Conservation (phyloP, 192 early-diverging fungal genomes). For the Helicostylum pulchrum region DNA sequence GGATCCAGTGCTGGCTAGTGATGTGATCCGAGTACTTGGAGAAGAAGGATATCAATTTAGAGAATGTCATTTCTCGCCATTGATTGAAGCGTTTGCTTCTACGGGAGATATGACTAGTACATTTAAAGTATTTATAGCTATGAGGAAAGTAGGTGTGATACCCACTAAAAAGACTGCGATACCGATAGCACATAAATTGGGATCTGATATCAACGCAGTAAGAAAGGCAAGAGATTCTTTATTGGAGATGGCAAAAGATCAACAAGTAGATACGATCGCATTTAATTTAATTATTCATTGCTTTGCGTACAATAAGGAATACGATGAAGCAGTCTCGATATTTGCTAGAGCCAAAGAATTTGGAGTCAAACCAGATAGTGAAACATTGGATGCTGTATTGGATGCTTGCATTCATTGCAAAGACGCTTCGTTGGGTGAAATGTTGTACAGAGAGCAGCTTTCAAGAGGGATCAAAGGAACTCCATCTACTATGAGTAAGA, state of each 20-base stretch:
- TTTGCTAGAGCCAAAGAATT: slow-evolving; percentile 36
- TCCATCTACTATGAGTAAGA: slow-evolving; percentile 45
- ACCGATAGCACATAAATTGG: slow-evolving; percentile 36
- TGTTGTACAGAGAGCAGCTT: slow-evolving; percentile 43
- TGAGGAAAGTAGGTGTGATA: slow-evolving; percentile 48
- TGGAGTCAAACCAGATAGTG: slow-evolving; percentile 34
- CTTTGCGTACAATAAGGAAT: slow-evolving; percentile 34
- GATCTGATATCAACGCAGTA: slow-evolving; percentile 27
- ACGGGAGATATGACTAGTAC: slow-evolving; percentile 49
- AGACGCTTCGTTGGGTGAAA: slow-evolving; percentile 45
- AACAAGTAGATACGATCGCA: slow-evolving; percentile 47
- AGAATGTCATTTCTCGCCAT: slow-evolving; percentile 54
- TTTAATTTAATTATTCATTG: slow-evolving; percentile 58
- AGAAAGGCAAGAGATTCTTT: slow-evolving; percentile 38
- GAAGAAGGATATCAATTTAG: slow-evolving; percentile 35
- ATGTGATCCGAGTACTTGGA: slow-evolving; percentile 40
- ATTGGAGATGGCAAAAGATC: slow-evolving; percentile 34
- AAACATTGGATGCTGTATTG: slow-evolving; percentile 56
- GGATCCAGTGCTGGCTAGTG: slow-evolving; percentile 36
- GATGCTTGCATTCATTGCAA: slow-evolving; percentile 42
- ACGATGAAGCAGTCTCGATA: slow-evolving; percentile 39
- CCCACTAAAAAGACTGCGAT: slow-evolving; percentile 37
- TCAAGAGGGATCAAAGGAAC: slow-evolving; percentile 38
- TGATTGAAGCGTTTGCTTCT: slow-evolving; percentile 56
- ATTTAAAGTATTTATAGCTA: slow-evolving; percentile 51